Evolutionary conservation across 169 alveolate genomes (phyloP).

Genomic region (Plasmodium chabaudi): DNA sequence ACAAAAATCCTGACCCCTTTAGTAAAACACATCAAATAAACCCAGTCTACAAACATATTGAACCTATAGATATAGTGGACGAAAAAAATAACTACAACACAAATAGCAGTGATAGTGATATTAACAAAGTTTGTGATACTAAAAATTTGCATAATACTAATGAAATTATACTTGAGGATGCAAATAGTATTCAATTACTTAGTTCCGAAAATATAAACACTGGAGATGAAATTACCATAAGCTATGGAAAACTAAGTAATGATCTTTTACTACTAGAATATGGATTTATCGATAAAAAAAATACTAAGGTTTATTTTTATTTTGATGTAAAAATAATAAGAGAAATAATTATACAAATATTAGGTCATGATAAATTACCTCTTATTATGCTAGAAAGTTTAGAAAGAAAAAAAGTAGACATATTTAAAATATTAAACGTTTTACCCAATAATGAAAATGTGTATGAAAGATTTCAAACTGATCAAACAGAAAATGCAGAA

Average conservation of each 20-base stretch:
- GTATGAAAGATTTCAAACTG: slow-evolving; percentile 50
- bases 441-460: slow-evolving; percentile 23
- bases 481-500: slow-evolving; percentile 28
- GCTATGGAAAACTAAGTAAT: slow-evolving; percentile 52
- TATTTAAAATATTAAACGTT: slow-evolving; percentile 31
- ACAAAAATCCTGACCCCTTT: neutral
- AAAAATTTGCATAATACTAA: neutral
- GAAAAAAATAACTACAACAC: neutral
- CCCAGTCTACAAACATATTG: neutral
- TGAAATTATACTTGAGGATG: neutral
- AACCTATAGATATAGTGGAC: neutral
- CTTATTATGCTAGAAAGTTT: slow-evolving; percentile 63
- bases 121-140: neutral
- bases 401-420: slow-evolving; percentile 23
- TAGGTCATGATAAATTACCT: slow-evolving; percentile 64
- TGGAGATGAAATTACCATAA: slow-evolving; percentile 69
- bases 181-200: slow-evolving; percentile 33
- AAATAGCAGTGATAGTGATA: neutral
- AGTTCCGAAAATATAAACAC: slow-evolving; percentile 39
- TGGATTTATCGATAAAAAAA: slow-evolving; percentile 52
- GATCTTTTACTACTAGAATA: slow-evolving; percentile 69
- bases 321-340: slow-evolving; percentile 69
- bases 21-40: neutral
- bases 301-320: slow-evolving; percentile 45
- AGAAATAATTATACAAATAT: slow-evolving; percentile 66